Percentiles rank a stretch among this genome's conserved stretches.
Conservation (phyloP, 2,329 filamentous ascomycete species). For the Byssothecium circinans region DNA sequence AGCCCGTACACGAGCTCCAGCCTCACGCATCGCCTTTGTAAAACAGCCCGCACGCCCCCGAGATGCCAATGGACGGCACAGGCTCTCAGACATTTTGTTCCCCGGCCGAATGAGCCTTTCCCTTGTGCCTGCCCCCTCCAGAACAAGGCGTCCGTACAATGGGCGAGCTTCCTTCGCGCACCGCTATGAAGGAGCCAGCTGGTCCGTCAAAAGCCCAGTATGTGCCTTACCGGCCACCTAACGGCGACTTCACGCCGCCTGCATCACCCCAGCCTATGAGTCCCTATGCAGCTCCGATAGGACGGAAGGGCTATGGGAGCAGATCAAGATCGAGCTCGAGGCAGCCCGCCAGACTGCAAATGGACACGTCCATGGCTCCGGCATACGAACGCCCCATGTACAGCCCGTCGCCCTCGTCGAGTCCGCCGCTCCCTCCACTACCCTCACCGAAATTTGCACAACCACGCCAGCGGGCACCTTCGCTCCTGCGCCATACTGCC, state of each 20-base stretch:
- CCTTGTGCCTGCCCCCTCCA: slow-evolving; percentile 8
- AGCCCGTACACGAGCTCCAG: background rate
- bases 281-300: slow-evolving; percentile 19
- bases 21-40: background rate
- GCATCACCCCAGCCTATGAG: slow-evolving; percentile 31
- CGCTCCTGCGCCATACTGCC: slow-evolving; percentile 42
- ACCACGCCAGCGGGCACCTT: slow-evolving; percentile 45
- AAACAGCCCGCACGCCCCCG: slow-evolving; percentile 11
- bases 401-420: slow-evolving; percentile 33
- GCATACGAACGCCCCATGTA: slow-evolving; percentile 32
- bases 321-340: slow-evolving; percentile 25
- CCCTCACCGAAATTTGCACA: slow-evolving; percentile 46
- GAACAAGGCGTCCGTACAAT: slow-evolving; percentile 23
- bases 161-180: slow-evolving; percentile 28
- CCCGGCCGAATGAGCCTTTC: slow-evolving; percentile 34
- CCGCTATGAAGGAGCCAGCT: slow-evolving; percentile 19
- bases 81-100: slow-evolving; percentile 20
- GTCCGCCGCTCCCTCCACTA: slow-evolving; percentile 34
- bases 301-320: slow-evolving; percentile 25
- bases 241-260: slow-evolving; percentile 38
- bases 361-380: slow-evolving; percentile 26
- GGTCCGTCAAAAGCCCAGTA: slow-evolving; percentile 20
- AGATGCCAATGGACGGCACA: slow-evolving; percentile 31
- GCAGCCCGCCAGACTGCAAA: slow-evolving; percentile 34
- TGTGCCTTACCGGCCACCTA: slow-evolving; percentile 25